phyloP scores from a whole-genome alignment of 192 early-diverging fungal genomes.

The Coemansia sp. region DNA sequence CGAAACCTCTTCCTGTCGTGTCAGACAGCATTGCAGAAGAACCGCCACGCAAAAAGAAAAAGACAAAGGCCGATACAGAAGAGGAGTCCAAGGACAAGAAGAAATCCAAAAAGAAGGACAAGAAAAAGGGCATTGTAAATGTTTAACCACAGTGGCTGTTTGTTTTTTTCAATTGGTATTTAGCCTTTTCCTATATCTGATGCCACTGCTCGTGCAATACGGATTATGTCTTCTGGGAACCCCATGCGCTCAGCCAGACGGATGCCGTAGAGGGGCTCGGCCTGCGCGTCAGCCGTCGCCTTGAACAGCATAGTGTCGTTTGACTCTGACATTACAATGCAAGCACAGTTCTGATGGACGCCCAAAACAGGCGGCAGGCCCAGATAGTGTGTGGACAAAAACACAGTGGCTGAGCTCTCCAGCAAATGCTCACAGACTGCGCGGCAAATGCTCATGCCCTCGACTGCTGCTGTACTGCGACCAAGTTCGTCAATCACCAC shows the following conservation, averaged over 20 bases:
- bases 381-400: slow-evolving; percentile 79
- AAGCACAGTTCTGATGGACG: slow-evolving; percentile 52
- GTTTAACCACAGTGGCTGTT: background rate
- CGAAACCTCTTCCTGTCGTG: background rate
- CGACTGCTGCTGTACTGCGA: slow-evolving; percentile 51
- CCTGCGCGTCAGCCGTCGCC: slow-evolving; percentile 17
- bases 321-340: slow-evolving; percentile 20
- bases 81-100: slow-evolving; percentile 8
- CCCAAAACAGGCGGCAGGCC: slow-evolving; percentile 58
- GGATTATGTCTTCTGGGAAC: slow-evolving; percentile 24
- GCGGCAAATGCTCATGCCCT: slow-evolving; percentile 69
- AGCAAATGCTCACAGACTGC: slow-evolving; percentile 72
- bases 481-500: slow-evolving; percentile 93
- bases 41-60: slow-evolving; percentile 2
- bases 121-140: slow-evolving; percentile 10
- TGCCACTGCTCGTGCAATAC: slow-evolving; percentile 42
- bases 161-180: background rate
- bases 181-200: slow-evolving; percentile 21
- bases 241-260: slow-evolving; percentile 31
- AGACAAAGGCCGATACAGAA: background rate
- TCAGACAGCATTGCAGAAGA: background rate
- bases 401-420: slow-evolving; percentile 56
- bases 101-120: slow-evolving; percentile 17
- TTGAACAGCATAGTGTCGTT: slow-evolving; percentile 21
- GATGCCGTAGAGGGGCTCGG: slow-evolving; percentile 40